phyloP scores from a whole-genome alignment of 495 filamentous ascomycete species.

The Penicillium canescens region DNA sequence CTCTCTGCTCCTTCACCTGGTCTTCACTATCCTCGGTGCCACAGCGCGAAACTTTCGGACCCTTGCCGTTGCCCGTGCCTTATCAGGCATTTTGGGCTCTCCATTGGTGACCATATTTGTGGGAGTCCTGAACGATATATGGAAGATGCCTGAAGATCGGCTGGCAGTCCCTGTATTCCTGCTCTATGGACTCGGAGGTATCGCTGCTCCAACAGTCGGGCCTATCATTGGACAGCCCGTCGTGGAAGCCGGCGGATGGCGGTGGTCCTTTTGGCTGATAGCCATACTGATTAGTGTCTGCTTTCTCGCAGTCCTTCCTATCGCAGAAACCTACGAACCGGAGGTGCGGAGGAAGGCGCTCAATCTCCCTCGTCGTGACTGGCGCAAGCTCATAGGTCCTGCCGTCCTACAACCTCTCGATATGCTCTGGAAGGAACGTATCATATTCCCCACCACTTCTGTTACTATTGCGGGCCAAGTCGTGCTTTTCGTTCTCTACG shows the following conservation, averaged over 20 bases:
- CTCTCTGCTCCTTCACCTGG: not conserved
- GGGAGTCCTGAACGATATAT: not conserved
- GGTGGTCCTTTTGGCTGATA: not conserved
- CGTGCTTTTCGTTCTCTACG: slow-evolving; percentile 1
- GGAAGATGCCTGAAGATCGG: not conserved
- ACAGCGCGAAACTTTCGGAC: not conserved
- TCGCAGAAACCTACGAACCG: not conserved
- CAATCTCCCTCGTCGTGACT: not conserved
- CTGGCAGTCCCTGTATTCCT: not conserved
- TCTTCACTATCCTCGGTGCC: not conserved
- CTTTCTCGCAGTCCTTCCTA: not conserved
- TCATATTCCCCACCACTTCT: not conserved
- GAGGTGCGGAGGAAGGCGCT: not conserved
- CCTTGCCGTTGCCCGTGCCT: not conserved
- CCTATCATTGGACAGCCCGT: not conserved
- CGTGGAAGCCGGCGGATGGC: not conserved
- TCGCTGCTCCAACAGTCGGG: not conserved
- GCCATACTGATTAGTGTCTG: not conserved
- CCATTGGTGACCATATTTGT: not conserved
- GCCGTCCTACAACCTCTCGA: too few relatives aligned
- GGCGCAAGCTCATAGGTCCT: too few relatives aligned
- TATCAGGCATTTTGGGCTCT: not conserved
- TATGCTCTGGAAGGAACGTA: not conserved
- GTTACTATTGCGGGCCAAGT: not conserved
- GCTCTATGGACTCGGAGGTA: not conserved